Evolutionary conservation across 306 rosid genomes (phyloP).

Genomic region (Fragaria nilgerrensis): DNA sequence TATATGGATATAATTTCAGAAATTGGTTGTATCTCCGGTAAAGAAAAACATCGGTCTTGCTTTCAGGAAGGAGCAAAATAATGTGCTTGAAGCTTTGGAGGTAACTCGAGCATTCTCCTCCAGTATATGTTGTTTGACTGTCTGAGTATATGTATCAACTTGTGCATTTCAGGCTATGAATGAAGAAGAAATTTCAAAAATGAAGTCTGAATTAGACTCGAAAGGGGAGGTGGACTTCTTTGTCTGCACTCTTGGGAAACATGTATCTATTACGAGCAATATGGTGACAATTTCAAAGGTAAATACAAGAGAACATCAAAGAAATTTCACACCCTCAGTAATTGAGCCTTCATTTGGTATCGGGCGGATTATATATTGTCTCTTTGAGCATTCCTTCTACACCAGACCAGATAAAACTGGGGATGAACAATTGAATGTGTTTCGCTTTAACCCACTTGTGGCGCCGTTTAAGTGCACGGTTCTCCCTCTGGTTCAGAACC

Average conservation of each 20-base stretch:
- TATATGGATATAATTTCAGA: constrained; percentile 45
- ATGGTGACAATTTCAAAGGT: constrained; percentile 83
- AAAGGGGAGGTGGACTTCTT: constrained; percentile 72
- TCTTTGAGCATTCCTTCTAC: constrained; percentile 84
- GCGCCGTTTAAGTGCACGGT: constrained; percentile 97
- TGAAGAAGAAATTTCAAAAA: constrained; percentile 73
- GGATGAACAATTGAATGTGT: constrained; percentile 69
- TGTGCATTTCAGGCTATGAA: constrained; percentile 60
- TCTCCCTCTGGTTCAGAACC: constrained; percentile 86
- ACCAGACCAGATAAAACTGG: constrained; percentile 73
- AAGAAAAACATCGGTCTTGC: constrained; percentile 81
- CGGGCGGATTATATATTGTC: constrained; percentile 85
- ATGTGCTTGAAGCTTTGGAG: constrained; percentile 87
- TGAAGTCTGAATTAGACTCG: constrained; percentile 68
- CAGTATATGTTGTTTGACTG: constrained; percentile 10
- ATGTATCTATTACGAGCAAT: constrained; percentile 51
- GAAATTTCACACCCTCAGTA: constrained; percentile 97
- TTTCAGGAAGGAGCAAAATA: constrained; percentile 69
- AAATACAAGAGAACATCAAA: constrained; percentile 72
- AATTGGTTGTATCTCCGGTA: constrained; percentile 69
- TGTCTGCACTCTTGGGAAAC: constrained; percentile 69
- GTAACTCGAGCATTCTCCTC: constrained; percentile 27
- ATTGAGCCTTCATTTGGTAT: constrained; percentile 96
- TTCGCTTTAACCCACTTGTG: constrained; percentile 78
- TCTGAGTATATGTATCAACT: background rate